Conservation (phyloP, 768 basidiomycete species). For the Kwoniella dejecticola region DNA sequence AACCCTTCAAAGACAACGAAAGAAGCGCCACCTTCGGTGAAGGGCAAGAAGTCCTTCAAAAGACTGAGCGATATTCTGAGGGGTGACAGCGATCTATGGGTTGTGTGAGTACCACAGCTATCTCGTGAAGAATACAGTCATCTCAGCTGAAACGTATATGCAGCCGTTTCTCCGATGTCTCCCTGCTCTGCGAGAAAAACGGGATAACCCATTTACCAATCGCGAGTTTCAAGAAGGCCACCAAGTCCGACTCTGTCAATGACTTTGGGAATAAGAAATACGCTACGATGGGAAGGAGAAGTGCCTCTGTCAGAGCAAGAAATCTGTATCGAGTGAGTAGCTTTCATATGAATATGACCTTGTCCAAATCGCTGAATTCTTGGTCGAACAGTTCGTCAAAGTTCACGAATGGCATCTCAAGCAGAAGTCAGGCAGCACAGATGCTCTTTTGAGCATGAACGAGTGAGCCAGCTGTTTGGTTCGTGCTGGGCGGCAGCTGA, state of each 20-base stretch:
- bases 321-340: conserved; percentile 73
- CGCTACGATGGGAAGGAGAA: conserved; percentile 75
- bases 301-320: conserved; percentile 75
- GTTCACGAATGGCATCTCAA: conserved; percentile 58
- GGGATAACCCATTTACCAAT: conserved; percentile 69
- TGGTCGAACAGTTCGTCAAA: conserved; percentile 67
- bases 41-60: conserved; percentile 82
- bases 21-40: conserved; percentile 58
- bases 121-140: not conserved
- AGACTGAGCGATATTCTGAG: conserved; percentile 84
- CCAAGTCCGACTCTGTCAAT: conserved; percentile 64
- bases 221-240: conserved; percentile 29
- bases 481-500: not conserved
- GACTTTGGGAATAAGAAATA: conserved; percentile 64
- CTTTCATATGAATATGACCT: not conserved
- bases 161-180: conserved; percentile 87
- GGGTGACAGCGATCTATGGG: conserved; percentile 82
- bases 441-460: conserved; percentile 24
- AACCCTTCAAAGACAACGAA: conserved; percentile 13
- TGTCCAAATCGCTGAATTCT: not conserved
- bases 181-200: conserved; percentile 83
- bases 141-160: not conserved
- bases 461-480: conserved; percentile 8
- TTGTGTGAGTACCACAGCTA: conserved; percentile 60
- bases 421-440: conserved; percentile 10